Conservation (phyloP, 2,329 filamentous ascomycete genomes). For the Calonectria hawksworthii region DNA sequence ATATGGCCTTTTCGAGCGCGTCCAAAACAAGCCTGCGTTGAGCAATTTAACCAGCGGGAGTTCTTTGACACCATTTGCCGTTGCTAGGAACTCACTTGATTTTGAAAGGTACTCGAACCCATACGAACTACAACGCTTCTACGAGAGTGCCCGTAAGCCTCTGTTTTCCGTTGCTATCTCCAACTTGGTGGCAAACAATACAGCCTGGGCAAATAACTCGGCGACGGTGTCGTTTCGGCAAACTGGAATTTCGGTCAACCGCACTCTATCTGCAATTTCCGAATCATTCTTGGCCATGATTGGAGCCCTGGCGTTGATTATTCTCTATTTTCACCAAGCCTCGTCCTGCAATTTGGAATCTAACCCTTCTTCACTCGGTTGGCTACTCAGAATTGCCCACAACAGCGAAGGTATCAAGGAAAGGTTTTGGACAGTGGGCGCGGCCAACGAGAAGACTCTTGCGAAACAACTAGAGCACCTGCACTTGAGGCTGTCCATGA, state of each 20-base stretch:
- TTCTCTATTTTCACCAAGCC: neutral
- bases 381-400: neutral
- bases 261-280: neutral
- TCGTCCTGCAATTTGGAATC: neutral
- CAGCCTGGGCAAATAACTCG: neutral
- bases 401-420: neutral
- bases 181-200: neutral
- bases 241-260: constrained; percentile 7
- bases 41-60: neutral
- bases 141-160: neutral
- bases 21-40: neutral
- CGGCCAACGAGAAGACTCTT: neutral
- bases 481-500: neutral
- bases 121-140: neutral
- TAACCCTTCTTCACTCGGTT: constrained; percentile 3
- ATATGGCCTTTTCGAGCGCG: neutral
- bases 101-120: neutral
- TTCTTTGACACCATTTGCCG: neutral
- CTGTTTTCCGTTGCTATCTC: neutral
- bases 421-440: neutral
- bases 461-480: neutral
- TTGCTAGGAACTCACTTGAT: neutral
- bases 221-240: neutral
- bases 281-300: constrained; percentile 2
- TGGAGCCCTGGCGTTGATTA: neutral